Evolutionary conservation across 352 stramenopile genomes (phyloP).

Genomic region (Pythium utonaiense): DNA sequence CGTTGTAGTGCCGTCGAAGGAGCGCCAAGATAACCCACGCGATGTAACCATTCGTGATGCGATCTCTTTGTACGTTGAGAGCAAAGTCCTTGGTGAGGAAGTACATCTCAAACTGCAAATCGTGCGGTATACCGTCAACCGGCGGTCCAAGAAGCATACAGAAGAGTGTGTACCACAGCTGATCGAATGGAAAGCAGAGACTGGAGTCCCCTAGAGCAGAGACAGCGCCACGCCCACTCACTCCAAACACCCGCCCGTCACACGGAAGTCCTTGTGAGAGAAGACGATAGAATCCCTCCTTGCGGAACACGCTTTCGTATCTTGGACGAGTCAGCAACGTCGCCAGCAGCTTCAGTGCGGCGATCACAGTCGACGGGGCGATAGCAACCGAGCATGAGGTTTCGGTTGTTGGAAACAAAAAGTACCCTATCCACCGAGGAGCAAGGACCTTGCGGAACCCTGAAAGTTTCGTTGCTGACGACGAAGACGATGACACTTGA

Average conservation of each 20-base stretch:
- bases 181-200: constrained; percentile 59
- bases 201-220: not conserved
- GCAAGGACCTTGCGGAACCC: constrained; percentile 61
- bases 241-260: constrained; percentile 27
- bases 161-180: constrained; percentile 71
- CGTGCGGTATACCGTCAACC: constrained; percentile 53
- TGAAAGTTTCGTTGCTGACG: constrained; percentile 33
- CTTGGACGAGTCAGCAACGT: constrained; percentile 36
- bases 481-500: constrained; percentile 33
- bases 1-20: constrained; percentile 55
- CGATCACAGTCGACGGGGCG: constrained; percentile 46
- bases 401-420: constrained; percentile 38
- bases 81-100: constrained; percentile 68
- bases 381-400: constrained; percentile 21
- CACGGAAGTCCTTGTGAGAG: constrained; percentile 59
- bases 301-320: constrained; percentile 58
- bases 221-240: not conserved
- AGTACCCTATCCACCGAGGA: constrained; percentile 62
- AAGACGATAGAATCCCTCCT: constrained; percentile 67
- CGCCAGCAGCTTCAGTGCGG: constrained; percentile 46
- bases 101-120: constrained; percentile 62
- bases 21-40: constrained; percentile 48
- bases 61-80: constrained; percentile 55
- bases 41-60: constrained; percentile 47
- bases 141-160: constrained; percentile 58